Evolutionary conservation across 1,139 yeast genomes (phyloP).

Genomic region (Sugiyamaella novakii): DNA sequence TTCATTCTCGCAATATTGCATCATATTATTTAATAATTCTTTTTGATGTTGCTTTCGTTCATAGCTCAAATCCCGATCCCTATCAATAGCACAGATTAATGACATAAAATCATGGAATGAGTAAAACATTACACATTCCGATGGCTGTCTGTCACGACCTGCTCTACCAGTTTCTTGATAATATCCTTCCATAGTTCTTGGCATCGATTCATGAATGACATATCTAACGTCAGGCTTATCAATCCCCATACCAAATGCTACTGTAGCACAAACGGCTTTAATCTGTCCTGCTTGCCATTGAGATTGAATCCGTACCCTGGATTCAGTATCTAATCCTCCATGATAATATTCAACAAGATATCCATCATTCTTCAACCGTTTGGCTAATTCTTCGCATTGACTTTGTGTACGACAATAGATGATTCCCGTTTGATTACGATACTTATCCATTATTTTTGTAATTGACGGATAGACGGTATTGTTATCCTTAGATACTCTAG

Average conservation of each 20-base stretch:
- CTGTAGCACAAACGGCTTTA: conserved; percentile 90
- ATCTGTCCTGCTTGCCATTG: conserved; percentile 77
- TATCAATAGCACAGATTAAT: conserved; percentile 44
- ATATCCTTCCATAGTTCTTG: conserved; percentile 90
- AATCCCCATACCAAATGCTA: conserved; percentile 99
- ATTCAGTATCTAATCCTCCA: conserved; percentile 88
- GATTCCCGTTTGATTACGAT: conserved; percentile 72
- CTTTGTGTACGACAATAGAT: conserved; percentile 91
- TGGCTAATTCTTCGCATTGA: conserved; percentile 81
- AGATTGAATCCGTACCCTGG: conserved; percentile 66
- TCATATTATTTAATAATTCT: conserved; percentile 76
- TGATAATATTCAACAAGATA: conserved; percentile 77
- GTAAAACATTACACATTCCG: conserved; percentile 83
- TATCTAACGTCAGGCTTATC: conserved; percentile 94
- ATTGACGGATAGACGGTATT: conserved; percentile 50
- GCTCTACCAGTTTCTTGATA: conserved; percentile 99
- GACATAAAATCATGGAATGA: conserved; percentile 58
- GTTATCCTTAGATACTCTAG: conserved; percentile 38
- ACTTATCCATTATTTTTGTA: conserved; percentile 61
- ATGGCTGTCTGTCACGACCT: conserved; percentile 85
- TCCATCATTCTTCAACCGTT: conserved; percentile 60
- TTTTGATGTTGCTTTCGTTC: conserved; percentile 74
- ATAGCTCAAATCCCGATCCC: conserved; percentile 4
- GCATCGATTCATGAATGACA: conserved; percentile 87
- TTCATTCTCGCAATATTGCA: conserved; percentile 87